Evolutionary conservation across 2,329 filamentous ascomycete species (phyloP).

Genomic region (Penicillium janthinellum): DNA sequence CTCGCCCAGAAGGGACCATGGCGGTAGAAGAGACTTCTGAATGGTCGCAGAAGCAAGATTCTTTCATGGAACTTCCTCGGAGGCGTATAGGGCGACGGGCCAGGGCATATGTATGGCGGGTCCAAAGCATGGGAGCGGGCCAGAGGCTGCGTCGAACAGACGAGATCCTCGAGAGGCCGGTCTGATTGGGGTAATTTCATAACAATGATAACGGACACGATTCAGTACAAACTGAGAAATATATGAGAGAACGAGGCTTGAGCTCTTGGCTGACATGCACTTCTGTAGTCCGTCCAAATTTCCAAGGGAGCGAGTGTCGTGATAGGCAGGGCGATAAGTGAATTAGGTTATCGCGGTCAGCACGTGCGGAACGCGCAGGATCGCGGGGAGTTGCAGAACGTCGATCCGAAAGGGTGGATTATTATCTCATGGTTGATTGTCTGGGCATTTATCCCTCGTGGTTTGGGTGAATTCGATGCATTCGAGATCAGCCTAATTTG

Average conservation of each 20-base stretch:
- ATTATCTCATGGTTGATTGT: not conserved
- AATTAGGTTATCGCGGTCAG: constrained; percentile 23
- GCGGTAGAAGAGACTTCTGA: not conserved
- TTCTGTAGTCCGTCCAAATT: too few species aligned
- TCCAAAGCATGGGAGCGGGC: not conserved
- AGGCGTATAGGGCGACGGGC: not conserved
- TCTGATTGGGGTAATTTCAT: not conserved
- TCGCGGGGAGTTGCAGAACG: constrained; percentile 27
- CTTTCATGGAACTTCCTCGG: not conserved
- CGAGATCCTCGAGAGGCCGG: not conserved
- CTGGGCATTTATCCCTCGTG: too few species aligned
- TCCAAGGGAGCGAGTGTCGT: not conserved
- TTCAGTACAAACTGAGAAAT: not conserved
- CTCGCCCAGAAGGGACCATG: not conserved
- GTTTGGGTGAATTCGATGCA: too few species aligned
- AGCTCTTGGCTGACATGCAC: not conserved
- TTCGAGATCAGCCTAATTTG: not conserved
- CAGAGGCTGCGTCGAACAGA: not conserved
- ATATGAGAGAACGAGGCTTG: not conserved
- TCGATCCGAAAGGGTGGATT: constrained; percentile 22
- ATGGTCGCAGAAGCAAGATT: not conserved
- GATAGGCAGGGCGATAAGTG: constrained; percentile 1
- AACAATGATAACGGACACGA: not conserved
- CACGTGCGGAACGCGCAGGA: constrained; percentile 26
- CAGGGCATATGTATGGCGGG: not conserved